Evolutionary conservation across 73 alveolate species (phyloP), one percentile per base, ranked within the genome.

Genomic region (Paramecium sonneborni): DNA sequence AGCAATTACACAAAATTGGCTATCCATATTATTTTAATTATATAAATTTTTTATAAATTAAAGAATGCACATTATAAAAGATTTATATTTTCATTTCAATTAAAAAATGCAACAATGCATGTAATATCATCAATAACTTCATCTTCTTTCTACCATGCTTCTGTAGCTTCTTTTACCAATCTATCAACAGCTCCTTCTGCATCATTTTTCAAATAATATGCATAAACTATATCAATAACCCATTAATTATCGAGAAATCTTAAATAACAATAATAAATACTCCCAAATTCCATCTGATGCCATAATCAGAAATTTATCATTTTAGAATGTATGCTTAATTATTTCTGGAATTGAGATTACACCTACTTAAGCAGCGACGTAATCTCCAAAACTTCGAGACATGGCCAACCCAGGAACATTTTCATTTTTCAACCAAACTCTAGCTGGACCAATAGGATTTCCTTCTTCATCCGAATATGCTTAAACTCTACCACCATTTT

Each of bases 271-370:
- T 48, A 82, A 93, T 74, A 95, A 69, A 84, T 86, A 95, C 86
- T 97, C 98, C 99, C 99, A 97, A 6, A 97, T 93, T 76, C 99
- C 99, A 94, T 96, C 98, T 46, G 97, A 92, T 9, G 98, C 99
- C 24, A 98, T 76, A 11, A 97, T 96, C 15, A 97, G 90, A 76
- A 97, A 96, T 92, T 95, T 95, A 87, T 98, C 99, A 38, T 93
- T 93, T 34, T 95, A 93, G 20, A 97, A 82, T 38, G 92, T 94
- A 38, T 79, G 62, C 58, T 70, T 95, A 97, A 9, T 67, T 1
- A 92, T 72, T 70, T 92, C 96, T 44, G 96, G 96, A 9, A 85
- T 86, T 35, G 94, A 86, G 86, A 72, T 86, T 21, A 92, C 96
- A 35, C 96, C 96, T 74, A 92, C 97, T 39, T 57, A 56, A 20